Percentiles rank a stretch among this genome's conserved stretches.
Evolutionary conservation across 441 rosid genomes (phyloP).

Genomic region (Breynia disticha): DNA sequence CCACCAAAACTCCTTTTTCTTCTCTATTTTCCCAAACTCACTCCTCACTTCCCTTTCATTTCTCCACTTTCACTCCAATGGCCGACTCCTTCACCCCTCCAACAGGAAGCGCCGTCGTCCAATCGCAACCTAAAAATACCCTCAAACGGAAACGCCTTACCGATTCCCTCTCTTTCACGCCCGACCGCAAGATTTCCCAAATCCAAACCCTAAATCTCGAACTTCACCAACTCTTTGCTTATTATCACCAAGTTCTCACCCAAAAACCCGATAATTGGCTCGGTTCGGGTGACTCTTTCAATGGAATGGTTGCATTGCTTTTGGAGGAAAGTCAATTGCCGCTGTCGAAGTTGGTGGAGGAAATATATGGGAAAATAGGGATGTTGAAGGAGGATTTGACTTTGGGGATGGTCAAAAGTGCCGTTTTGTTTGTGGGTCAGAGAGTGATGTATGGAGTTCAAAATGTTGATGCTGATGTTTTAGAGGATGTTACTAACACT

Average conservation of each 20-base stretch:
- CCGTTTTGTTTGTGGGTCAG: conserved; percentile 57
- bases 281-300: conserved; percentile 2
- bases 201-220: conserved; percentile 36
- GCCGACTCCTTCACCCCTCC: no score
- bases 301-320: conserved; percentile 42
- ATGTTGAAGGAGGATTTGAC: conserved; percentile 18
- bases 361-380: conserved; percentile 27
- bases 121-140: conserved; percentile 16
- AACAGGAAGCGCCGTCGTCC: background rate
- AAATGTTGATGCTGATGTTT: conserved; percentile 59
- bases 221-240: conserved; percentile 39
- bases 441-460: conserved; percentile 63
- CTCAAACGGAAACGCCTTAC: conserved; percentile 50
- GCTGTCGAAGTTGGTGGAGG: conserved; percentile 51
- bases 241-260: conserved; percentile 33
- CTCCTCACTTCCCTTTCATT: background rate
- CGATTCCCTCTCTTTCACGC: conserved; percentile 10
- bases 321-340: conserved; percentile 67
- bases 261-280: conserved; percentile 14
- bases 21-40: no score
- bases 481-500: conserved; percentile 52
- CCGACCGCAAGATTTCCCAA: conserved; percentile 34
- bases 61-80: background rate
- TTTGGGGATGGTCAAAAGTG: conserved; percentile 43
- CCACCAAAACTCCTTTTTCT: no score